phyloP scores from a whole-genome alignment of 148 eudicot genomes.

The Suaeda aralocaspica region DNA sequence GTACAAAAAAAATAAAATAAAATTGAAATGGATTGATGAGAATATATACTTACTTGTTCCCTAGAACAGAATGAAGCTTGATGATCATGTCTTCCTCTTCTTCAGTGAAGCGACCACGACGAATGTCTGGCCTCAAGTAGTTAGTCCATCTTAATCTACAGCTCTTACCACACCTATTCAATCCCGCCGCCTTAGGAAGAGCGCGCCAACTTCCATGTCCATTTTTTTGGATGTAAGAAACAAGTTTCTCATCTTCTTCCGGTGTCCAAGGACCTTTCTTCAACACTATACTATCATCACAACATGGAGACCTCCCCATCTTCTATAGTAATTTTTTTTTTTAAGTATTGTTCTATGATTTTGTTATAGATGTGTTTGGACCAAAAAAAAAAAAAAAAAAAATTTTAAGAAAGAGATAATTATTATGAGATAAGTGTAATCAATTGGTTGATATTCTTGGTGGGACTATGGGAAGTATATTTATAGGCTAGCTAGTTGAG shows the following conservation, averaged over 20 bases:
- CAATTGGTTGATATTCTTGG: constrained; percentile 33
- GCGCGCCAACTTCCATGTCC: constrained; percentile 65
- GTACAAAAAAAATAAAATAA: not conserved
- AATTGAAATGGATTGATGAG: not conserved
- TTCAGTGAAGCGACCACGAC: constrained; percentile 52
- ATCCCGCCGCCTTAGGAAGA: constrained; percentile 51
- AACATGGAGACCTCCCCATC: constrained; percentile 56
- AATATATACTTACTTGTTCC: constrained; percentile 59
- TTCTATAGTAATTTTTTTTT: not conserved
- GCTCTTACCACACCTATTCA: constrained; percentile 71
- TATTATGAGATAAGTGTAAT: not conserved
- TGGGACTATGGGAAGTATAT: constrained; percentile 27
- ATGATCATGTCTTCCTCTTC: constrained; percentile 54
- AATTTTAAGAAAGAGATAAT: not conserved
- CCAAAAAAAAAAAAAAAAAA: not conserved
- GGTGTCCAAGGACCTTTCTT: constrained; percentile 75
- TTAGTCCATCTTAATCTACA: constrained; percentile 67
- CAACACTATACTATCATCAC: constrained; percentile 33
- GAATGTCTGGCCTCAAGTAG: constrained; percentile 56
- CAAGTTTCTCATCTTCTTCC: constrained; percentile 53
- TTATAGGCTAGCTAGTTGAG: constrained; percentile 22
- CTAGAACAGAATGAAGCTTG: constrained; percentile 60
- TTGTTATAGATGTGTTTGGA: not conserved
- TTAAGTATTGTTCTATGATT: not conserved
- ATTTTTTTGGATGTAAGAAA: constrained; percentile 40